Conservation (phyloP, 1,284 basidiomycete species). For the Rhodotorula sp. region DNA sequence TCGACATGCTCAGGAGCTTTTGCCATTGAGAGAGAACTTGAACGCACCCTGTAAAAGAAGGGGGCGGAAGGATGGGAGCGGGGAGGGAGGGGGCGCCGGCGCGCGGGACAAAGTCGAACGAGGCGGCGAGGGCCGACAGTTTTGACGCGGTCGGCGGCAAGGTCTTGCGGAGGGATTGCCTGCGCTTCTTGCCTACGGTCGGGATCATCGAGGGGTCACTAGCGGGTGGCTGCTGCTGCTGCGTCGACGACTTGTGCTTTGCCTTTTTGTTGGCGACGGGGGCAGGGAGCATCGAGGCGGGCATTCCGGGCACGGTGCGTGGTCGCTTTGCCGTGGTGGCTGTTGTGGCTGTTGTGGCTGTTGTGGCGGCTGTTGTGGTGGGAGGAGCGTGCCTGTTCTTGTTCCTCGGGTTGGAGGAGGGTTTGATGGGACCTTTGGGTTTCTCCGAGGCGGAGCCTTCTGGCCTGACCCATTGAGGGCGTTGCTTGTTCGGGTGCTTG, state of each 20-base stretch:
- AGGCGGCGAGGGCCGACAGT: slow-evolving; percentile 33
- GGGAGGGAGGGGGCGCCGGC: background rate
- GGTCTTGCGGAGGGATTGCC: slow-evolving; percentile 8
- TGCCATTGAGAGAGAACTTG: too few relatives aligned
- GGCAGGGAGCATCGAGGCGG: slow-evolving; percentile 16
- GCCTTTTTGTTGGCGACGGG: slow-evolving; percentile 19
- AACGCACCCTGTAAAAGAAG: too few relatives aligned
- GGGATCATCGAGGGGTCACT: background rate
- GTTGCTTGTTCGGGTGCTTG: background rate
- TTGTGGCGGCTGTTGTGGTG: background rate
- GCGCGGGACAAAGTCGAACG: slow-evolving; percentile 34
- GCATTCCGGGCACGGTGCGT: slow-evolving; percentile 26
- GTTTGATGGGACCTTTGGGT: background rate
- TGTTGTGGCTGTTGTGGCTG: background rate
- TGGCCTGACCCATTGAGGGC: background rate
- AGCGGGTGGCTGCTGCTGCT: background rate
- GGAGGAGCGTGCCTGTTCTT: background rate
- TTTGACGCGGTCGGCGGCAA: slow-evolving; percentile 14
- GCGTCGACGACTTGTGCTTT: slow-evolving; percentile 5
- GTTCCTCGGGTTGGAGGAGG: background rate
- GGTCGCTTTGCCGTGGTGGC: background rate
- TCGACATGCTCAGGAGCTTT: too few relatives aligned
- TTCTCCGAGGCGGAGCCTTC: background rate
- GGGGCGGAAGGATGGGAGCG: background rate
- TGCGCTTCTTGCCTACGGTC: slow-evolving; percentile 22